phyloP scores from a whole-genome alignment of 2,329 filamentous ascomycete species.

The Ramichloridium luteum region DNA sequence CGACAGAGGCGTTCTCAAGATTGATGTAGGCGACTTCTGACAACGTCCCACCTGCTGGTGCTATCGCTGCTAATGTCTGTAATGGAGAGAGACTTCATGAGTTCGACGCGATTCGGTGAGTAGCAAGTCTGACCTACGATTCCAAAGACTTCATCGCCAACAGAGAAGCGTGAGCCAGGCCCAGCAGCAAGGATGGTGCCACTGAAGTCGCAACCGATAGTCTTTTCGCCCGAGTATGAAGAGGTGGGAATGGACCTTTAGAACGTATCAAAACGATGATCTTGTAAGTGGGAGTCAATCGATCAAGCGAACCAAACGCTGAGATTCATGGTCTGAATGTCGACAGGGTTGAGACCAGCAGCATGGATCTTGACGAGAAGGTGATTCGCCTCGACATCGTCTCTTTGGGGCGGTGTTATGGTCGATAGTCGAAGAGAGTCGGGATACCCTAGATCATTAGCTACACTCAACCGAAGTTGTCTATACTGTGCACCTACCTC shows the following conservation, averaged over 20 bases:
- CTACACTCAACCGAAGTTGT: no score
- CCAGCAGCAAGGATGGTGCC: constrained; percentile 19
- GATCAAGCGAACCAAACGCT: constrained; percentile 17
- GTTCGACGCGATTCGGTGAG: no score
- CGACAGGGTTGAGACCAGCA: constrained; percentile 26
- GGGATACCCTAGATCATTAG: no score
- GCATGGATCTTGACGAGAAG: constrained; percentile 23
- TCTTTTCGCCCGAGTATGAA: constrained; percentile 17
- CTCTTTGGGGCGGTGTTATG: constrained; percentile 12
- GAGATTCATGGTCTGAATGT: constrained; percentile 27
- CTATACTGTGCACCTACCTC: no score
- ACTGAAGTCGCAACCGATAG: constrained; percentile 23
- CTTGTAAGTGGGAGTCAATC: no score
- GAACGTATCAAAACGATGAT: no score
- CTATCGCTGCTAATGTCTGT: constrained; percentile 17
- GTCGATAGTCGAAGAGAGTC: constrained; percentile 16
- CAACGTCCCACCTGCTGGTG: constrained; percentile 17
- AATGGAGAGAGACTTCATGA: no score
- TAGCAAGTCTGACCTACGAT: no score
- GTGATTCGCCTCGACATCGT: constrained; percentile 13
- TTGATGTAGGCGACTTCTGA: constrained; percentile 21
- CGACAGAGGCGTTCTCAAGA: constrained; percentile 14
- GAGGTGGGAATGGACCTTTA: no score
- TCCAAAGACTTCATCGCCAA: constrained; percentile 24
- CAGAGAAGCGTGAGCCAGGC: constrained; percentile 14